phyloP scores from a whole-genome alignment of 1,139 yeast genomes.

The Blastobotrys buckinghamii region DNA sequence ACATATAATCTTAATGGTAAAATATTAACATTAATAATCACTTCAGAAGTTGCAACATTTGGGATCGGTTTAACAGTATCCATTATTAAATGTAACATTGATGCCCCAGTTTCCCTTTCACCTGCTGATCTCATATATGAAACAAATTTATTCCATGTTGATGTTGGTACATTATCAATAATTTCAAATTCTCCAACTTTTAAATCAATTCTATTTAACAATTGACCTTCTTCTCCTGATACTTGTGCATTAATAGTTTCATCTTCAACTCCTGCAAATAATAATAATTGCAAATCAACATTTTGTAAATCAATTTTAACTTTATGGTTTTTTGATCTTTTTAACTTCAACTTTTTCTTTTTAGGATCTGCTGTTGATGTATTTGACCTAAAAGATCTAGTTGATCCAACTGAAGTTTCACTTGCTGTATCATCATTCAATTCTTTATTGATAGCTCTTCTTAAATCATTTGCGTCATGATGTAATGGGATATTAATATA shows the following conservation, averaged over 20 bases:
- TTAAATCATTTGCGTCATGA: conserved; percentile 42
- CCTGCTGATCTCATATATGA: conserved; percentile 65
- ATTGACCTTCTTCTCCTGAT: conserved; percentile 37
- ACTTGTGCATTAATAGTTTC: conserved; percentile 7
- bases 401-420: conserved; percentile 12
- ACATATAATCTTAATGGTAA: conserved; percentile 77
- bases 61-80: conserved; percentile 63
- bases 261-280: conserved; percentile 42
- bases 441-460: conserved; percentile 50
- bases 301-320: conserved; percentile 51
- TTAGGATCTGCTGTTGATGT: neutral
- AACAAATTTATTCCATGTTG: conserved; percentile 86
- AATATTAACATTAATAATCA: conserved; percentile 48
- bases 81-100: conserved; percentile 53
- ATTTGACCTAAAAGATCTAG: conserved; percentile 4
- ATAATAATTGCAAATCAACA: conserved; percentile 43
- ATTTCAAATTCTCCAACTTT: conserved; percentile 52
- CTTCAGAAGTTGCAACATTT: conserved; percentile 62
- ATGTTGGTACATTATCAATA: conserved; percentile 74
- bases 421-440: conserved; percentile 32
- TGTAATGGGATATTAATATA: conserved; percentile 57
- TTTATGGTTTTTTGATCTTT: conserved; percentile 63
- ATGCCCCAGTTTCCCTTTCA: conserved; percentile 62
- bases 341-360: conserved; percentile 40
- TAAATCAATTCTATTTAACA: conserved; percentile 43